Evolutionary conservation across 2,329 filamentous ascomycete genomes (phyloP).

Genomic region (Simplicillium sp.): DNA sequence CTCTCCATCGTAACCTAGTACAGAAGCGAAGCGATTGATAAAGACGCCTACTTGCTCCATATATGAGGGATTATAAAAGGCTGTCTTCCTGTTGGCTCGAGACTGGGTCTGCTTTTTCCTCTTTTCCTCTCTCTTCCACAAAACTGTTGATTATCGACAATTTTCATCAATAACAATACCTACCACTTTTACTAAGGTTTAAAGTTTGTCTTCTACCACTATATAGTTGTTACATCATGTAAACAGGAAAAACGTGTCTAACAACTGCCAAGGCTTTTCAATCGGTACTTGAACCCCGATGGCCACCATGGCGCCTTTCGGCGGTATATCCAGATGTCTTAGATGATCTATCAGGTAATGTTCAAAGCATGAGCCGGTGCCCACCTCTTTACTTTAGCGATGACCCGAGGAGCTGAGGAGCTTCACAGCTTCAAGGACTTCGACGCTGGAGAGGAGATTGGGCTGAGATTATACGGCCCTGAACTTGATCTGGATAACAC

Average conservation of each 20-base stretch:
- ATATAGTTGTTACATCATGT: no score
- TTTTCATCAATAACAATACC: background rate
- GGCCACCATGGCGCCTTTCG: conserved; percentile 19
- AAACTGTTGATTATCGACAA: background rate
- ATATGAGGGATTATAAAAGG: background rate
- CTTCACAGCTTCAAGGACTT: conserved; percentile 23
- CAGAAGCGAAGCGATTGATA: no score
- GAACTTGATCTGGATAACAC: conserved; percentile 99
- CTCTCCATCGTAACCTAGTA: background rate
- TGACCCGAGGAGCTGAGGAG: background rate
- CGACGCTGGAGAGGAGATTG: conserved; percentile 16
- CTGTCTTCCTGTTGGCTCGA: background rate
- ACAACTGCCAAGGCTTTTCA: no score
- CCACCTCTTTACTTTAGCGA: conserved; percentile 12
- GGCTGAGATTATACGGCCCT: conserved; percentile 82
- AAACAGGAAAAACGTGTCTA: no score
- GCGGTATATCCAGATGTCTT: conserved; percentile 27
- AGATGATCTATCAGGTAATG: conserved; percentile 30
- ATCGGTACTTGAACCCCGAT: conserved; percentile 1
- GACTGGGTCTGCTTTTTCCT: background rate
- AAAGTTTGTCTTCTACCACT: no score
- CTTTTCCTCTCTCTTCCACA: background rate
- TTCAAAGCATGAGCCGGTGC: conserved; percentile 57
- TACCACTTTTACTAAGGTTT: background rate
- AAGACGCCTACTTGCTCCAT: background rate